Evolutionary conservation across 2,329 filamentous ascomycete genomes (phyloP).

Genomic region (Ophiostoma australiae): DNA sequence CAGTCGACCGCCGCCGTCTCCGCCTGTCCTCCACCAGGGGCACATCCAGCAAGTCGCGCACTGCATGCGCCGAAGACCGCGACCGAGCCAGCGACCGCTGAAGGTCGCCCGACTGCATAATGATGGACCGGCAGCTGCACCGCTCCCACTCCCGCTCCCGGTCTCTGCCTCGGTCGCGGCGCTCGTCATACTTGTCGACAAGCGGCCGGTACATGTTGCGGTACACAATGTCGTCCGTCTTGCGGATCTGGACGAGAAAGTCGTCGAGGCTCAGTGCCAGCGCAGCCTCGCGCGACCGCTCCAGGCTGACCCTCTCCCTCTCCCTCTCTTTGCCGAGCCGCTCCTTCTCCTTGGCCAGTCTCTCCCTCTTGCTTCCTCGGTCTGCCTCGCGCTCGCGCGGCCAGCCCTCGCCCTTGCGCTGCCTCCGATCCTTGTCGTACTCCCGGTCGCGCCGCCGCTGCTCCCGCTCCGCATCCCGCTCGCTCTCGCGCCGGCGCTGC

Average conservation of each 20-base stretch:
- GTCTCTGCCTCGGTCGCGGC: not conserved
- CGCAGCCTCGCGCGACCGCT: not conserved
- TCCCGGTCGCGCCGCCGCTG: not conserved
- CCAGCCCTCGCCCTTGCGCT: not conserved
- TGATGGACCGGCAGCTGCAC: not conserved
- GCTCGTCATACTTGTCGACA: constrained; percentile 3
- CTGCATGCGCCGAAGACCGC: not conserved
- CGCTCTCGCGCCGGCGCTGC: not conserved
- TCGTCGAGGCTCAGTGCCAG: constrained; percentile 19
- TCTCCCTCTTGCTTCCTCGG: not conserved
- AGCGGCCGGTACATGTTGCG: constrained; percentile 16
- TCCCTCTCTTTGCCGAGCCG: not conserved
- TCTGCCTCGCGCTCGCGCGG: not conserved
- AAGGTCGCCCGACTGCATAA: constrained; percentile 6
- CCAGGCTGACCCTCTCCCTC: not conserved
- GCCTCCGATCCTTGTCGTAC: not conserved
- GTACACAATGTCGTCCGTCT: constrained; percentile 20
- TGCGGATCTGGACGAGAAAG: constrained; percentile 19
- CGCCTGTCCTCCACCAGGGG: not conserved
- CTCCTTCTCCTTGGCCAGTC: not conserved
- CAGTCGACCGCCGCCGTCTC: not conserved
- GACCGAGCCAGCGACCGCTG: constrained; percentile 18
- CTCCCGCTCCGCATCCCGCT: not conserved
- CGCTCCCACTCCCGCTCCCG: not conserved
- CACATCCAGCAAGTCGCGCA: not conserved